A percentile compares a stretch with the other conserved stretches of the same genome.
Evolutionary conservation across 2,329 filamentous ascomycete species (phyloP).

Genomic region (Dendrostoma leiphaemia): DNA sequence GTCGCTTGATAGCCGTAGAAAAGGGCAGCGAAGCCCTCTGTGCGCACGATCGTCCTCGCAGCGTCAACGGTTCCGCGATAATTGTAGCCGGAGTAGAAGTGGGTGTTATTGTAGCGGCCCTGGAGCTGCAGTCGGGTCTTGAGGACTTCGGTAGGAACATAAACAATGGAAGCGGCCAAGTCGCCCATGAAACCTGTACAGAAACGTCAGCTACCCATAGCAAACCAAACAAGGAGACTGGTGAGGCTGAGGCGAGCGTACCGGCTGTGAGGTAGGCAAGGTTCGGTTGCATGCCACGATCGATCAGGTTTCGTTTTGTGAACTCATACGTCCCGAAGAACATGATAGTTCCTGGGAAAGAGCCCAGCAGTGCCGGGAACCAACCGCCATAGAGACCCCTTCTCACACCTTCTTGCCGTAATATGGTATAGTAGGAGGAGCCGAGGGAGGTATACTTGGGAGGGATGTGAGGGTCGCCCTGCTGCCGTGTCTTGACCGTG

Average conservation of each 20-base stretch:
- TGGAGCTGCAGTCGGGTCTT: slow-evolving; percentile 97
- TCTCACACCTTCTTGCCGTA: slow-evolving; percentile 83
- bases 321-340: slow-evolving; percentile 98
- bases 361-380: slow-evolving; percentile 83
- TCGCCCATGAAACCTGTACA: slow-evolving; percentile 82
- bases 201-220: slow-evolving; percentile 1
- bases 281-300: slow-evolving; percentile 76
- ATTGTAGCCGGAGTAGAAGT: slow-evolving; percentile 93
- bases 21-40: slow-evolving; percentile 80
- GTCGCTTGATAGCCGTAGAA: slow-evolving; percentile 98
- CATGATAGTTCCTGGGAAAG: slow-evolving; percentile 87
- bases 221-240: background rate
- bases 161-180: slow-evolving; percentile 85
- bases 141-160: slow-evolving; percentile 95
- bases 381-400: slow-evolving; percentile 93
- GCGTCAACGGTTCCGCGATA: slow-evolving; percentile 86
- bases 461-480: slow-evolving; percentile 90
- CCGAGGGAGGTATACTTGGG: slow-evolving; percentile 90
- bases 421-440: slow-evolving; percentile 89
- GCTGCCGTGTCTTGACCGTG: slow-evolving; percentile 96
- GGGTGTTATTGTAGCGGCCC: slow-evolving; percentile 91
- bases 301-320: slow-evolving; percentile 87
- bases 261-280: slow-evolving; percentile 84
- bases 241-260: slow-evolving; percentile 35
- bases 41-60: slow-evolving; percentile 75